Evolutionary conservation across 2,329 filamentous ascomycete species (phyloP), one percentile per base, ranked within the genome.

Genomic region (Hymenoscyphus repandus): DNA sequence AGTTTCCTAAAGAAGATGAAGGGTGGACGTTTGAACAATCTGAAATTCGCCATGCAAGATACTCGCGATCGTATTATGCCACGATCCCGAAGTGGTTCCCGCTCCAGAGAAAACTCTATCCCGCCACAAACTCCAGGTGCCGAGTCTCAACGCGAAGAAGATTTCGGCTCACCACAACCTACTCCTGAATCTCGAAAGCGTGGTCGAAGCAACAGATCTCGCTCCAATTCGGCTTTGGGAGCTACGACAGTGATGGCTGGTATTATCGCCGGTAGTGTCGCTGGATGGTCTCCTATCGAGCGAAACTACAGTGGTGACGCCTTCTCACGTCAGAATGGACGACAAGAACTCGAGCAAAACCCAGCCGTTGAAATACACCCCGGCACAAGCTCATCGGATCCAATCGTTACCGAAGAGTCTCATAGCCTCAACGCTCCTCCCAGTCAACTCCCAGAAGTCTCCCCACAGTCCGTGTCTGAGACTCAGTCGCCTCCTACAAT

Each of bases 181-280:
- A 86, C 74, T 45, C 82, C 74, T 4, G 80, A 84, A 62, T 76
- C 80, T 50, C 74, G 86, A 45, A 79, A 75, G 49, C 79, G 86
- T 46, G 87, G 85, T 45, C 76, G 83, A 58, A 88, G 84, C 39
- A 85, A 74, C 60, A 74, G 83, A 53, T 83, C 82, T 50, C 72
- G 83, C 51, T 63, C 65, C 4, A 85, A 85, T 67, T 90, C 86
- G 27, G 85, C 85, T 1, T 75, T 91, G 10, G 86, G 83, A 10
- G 85, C 86, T 1, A 83, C 86, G 1, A 83, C 84, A 6, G 86
- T 90, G 54, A 90, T 90, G 87, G 85, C 87, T n/a, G 88, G 88
- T 54, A 85, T 91, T 51, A 81, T 91, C 45, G 88, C 86, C 7
- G 87, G 86, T 39, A 85, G 84, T 62, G 80, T 91, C 32, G 86